phyloP scores from a whole-genome alignment of 257 asterid species.

The Knoxia roxburghii region DNA sequence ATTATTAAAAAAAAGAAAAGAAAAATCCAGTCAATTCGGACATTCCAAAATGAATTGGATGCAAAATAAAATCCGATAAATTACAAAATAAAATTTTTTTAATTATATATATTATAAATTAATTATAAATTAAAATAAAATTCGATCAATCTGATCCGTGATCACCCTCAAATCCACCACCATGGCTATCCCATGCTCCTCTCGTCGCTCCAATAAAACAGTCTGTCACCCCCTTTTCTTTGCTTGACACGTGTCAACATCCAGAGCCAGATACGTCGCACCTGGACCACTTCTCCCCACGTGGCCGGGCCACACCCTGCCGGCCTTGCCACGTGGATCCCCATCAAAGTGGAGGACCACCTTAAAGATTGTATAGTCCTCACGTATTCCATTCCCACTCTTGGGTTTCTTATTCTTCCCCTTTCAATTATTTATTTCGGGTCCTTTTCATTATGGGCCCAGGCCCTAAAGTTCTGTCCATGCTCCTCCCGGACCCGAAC shows the following conservation, averaged over 20 bases:
- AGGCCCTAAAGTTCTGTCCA: constrained; percentile 35
- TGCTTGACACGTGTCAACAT: constrained; percentile 30
- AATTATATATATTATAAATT: no score
- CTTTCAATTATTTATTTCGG: constrained; percentile 42
- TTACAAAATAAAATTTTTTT: no score
- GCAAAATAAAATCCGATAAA: no score
- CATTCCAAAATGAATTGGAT: no score
- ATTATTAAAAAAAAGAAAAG: no score
- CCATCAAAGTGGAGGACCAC: constrained; percentile 56
- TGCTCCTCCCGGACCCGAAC: constrained; percentile 19
- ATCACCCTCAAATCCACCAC: no score
- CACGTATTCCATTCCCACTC: constrained; percentile 8
- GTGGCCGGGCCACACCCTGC: constrained; percentile 70
- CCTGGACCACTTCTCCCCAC: constrained; percentile 84
- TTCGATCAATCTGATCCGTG: no score
- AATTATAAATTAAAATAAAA: no score
- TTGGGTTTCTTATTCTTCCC: constrained; percentile 5
- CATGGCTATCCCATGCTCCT: constrained; percentile 15
- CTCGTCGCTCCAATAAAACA: constrained; percentile 16
- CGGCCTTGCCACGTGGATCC: constrained; percentile 57
- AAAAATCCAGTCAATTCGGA: no score
- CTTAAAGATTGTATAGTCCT: not conserved
- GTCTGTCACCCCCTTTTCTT: constrained; percentile 33
- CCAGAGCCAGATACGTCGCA: constrained; percentile 21
- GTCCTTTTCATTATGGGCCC: constrained; percentile 67